Evolutionary conservation across 176 grass and related monocot genomes (phyloP).

Genomic region (Oryza brachyantha): DNA sequence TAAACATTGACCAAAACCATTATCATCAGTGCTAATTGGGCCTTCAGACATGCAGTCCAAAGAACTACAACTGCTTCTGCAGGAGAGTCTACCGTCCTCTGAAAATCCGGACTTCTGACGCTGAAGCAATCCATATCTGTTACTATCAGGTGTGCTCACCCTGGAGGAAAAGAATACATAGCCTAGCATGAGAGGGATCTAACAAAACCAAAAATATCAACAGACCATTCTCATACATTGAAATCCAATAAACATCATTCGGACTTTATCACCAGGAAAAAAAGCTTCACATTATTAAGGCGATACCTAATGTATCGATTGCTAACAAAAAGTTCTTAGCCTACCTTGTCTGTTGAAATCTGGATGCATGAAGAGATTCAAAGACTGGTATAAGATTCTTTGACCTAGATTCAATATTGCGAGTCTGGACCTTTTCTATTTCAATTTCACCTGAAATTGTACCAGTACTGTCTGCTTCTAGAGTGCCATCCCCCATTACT

Average conservation of each 20-base stretch:
- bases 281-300: neutral
- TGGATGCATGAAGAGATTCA: constrained; percentile 64
- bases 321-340: neutral
- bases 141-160: constrained; percentile 39
- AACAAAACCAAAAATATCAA: neutral
- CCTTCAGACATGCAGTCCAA: constrained; percentile 71
- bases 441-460: constrained; percentile 57
- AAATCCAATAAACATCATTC: neutral
- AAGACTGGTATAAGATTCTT: constrained; percentile 85
- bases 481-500: constrained; percentile 52
- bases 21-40: constrained; percentile 42
- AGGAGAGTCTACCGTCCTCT: constrained; percentile 58
- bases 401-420: constrained; percentile 63
- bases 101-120: constrained; percentile 48
- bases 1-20: constrained; percentile 36
- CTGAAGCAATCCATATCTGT: constrained; percentile 44
- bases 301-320: neutral
- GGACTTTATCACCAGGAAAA: constrained; percentile 5
- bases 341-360: constrained; percentile 79
- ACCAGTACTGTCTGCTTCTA: constrained; percentile 16
- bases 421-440: constrained; percentile 63
- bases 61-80: constrained; percentile 70
- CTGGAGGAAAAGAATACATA: constrained; percentile 18
- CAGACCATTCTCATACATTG: neutral
- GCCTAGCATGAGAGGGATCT: constrained; percentile 16